phyloP scores from a whole-genome alignment of 495 filamentous ascomycete species.

The Podospora conica region DNA sequence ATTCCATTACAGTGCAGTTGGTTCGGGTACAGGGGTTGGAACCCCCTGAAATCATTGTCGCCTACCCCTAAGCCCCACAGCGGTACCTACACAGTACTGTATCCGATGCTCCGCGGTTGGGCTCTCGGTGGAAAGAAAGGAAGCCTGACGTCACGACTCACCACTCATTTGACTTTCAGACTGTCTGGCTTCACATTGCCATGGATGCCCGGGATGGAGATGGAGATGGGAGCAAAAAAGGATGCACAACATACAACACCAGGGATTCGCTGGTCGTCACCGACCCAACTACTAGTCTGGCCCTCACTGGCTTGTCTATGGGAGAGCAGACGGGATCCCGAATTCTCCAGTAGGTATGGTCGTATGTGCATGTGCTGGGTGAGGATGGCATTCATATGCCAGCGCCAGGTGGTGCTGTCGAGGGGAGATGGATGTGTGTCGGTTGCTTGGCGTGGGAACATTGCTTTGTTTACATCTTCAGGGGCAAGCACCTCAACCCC shows the following conservation, averaged over 20 bases:
- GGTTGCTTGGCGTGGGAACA: not conserved
- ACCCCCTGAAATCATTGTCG: no score
- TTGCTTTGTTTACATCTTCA: not conserved
- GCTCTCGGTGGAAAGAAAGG: not conserved
- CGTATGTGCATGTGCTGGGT: conserved; percentile 29
- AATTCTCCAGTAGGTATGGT: conserved; percentile 40
- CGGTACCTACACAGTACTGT: no score
- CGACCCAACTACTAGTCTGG: conserved; percentile 43
- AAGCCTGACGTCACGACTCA: no score
- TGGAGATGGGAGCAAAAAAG: no score
- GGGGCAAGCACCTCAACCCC: not conserved
- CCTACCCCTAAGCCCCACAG: no score
- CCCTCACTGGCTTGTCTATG: conserved; percentile 34
- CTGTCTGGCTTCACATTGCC: no score
- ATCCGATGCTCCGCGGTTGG: not conserved
- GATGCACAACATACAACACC: conserved; percentile 17
- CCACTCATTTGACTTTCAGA: not conserved
- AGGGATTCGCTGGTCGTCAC: conserved; percentile 35
- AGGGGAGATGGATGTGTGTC: not conserved
- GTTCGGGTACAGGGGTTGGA: no score
- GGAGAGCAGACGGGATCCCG: conserved; percentile 50
- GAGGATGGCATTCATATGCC: not conserved
- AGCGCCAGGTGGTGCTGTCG: not conserved
- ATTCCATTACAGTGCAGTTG: no score
- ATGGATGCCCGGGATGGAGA: no score